Evolutionary conservation across 345 rosid genomes (phyloP), one percentile per base, ranked within the genome.

Genomic region (Mangifera indica): DNA sequence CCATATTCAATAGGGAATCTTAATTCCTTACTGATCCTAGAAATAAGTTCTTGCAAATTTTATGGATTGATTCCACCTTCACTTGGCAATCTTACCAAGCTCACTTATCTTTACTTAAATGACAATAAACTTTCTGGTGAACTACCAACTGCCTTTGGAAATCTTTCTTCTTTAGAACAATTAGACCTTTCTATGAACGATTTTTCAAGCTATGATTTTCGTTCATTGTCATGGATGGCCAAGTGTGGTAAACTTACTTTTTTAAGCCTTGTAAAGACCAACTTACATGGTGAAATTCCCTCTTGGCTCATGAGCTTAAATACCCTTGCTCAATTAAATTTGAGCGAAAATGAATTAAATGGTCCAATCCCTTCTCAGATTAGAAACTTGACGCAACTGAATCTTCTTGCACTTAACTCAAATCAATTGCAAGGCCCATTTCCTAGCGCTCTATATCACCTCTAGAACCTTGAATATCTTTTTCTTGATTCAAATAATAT

Each of bases 171-270:
- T 13, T 18, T 15, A 5, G 20, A 15, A 52, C 8, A 1, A 15
- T 8, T 73, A 0, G 10, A 32, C 18, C 60, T 77, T 10, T 10
- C 44, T 18, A 21, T 1, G 45, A 77, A 77, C 22, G 25, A 26
- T n/a, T 60, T 72, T 21, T 72, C 37, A 3, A 64, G 76, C 57
- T 22, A 60, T 54, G 55, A 67, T 63, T 75, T 61, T 7, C 26
- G 53, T 63, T 24, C 52, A 9, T n/a, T 78, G 22, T 46, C 51
- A 11, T 46, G 51, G 51, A 46, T 14, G 15, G 17, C 24, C 7
- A 75, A 46, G 49, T 66, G 75, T 37, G 25, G 72, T 18, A 63
- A 32, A 0, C n/a, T 78, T 0, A 1, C 12, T n/a, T 5, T 4
- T 4, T 55, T 20, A 22, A 1, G 1, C 3, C 25, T 55, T 55